phyloP scores from a whole-genome alignment of 306 rosid species.

The Fragaria nilgerrensis region DNA sequence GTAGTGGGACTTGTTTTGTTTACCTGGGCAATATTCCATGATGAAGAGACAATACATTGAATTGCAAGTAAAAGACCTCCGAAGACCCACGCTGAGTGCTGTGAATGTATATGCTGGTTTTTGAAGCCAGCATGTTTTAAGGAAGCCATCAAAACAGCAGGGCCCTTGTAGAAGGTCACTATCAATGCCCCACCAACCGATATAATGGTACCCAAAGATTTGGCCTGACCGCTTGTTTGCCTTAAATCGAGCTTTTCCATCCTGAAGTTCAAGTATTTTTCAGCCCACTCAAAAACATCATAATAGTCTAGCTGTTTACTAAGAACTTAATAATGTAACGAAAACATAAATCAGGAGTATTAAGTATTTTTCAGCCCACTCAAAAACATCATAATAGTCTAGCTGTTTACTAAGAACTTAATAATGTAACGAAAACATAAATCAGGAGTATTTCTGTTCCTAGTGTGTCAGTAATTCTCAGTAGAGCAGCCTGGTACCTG shows the following conservation, averaged over 20 bases:
- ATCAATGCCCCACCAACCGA: conserved; percentile 37
- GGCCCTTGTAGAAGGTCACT: conserved; percentile 45
- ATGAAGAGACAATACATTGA: conserved; percentile 28
- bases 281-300: background rate
- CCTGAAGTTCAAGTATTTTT: conserved; percentile 17
- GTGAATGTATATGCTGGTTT: background rate
- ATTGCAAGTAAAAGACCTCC: conserved; percentile 40
- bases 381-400: background rate
- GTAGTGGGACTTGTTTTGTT: background rate
- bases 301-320: background rate
- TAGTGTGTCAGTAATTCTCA: background rate
- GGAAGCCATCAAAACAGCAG: conserved; percentile 22
- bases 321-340: background rate
- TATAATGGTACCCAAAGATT: conserved; percentile 37
- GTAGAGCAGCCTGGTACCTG: conserved; percentile 34
- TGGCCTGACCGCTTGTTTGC: conserved; percentile 30
- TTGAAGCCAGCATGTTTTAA: background rate
- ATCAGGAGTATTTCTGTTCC: background rate
- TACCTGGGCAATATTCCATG: conserved; percentile 45
- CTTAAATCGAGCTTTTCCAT: conserved; percentile 41
- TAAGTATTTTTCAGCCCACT: background rate
- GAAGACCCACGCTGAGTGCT: conserved; percentile 30
- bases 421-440: background rate
- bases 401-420: background rate
- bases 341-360: background rate